These are phyloP conservation scores for Phytopythium mirpurense DNA, from an alignment of 352 stramenopile species.

Conservation along the genomic window DNA sequence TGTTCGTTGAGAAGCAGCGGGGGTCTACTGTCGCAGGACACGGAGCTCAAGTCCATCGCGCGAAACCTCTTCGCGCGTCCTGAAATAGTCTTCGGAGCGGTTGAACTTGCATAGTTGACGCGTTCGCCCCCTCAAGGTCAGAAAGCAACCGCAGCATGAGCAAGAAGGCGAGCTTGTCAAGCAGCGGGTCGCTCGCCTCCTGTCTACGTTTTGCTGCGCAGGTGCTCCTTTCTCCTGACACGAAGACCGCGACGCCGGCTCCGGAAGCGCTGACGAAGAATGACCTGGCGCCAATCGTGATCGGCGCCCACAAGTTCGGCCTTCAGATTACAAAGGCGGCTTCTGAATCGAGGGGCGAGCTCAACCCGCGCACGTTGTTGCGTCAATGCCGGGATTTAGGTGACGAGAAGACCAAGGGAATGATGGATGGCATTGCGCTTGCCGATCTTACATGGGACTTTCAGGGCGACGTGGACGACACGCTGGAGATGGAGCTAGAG, in stretches of 20 bases:
- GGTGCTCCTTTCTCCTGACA: constrained; percentile 19
- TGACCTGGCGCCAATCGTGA: constrained; percentile 38
- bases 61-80: background rate
- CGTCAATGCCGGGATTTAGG: constrained; percentile 6
- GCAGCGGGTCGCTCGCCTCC: constrained; percentile 27
- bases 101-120: background rate
- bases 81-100: background rate
- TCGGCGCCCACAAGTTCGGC: constrained; percentile 49
- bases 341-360: background rate
- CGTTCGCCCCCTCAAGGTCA: too few species aligned
- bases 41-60: too few species aligned
- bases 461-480: constrained; percentile 33
- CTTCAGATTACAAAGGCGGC: constrained; percentile 22
- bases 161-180: constrained; percentile 22
- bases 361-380: constrained; percentile 25
- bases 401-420: background rate
- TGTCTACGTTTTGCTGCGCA: constrained; percentile 41
- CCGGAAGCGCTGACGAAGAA: constrained; percentile 42
- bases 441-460: constrained; percentile 61
- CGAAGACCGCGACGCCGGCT: constrained; percentile 1
- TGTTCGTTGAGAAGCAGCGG: too few species aligned
- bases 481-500: constrained; percentile 55
- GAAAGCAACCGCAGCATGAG: constrained; percentile 3
- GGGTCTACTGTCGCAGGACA: too few species aligned
- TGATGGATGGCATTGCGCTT: constrained; percentile 17